Conservation (phyloP, 2,329 filamentous ascomycete genomes). For the Fusarium drepaniforme region DNA sequence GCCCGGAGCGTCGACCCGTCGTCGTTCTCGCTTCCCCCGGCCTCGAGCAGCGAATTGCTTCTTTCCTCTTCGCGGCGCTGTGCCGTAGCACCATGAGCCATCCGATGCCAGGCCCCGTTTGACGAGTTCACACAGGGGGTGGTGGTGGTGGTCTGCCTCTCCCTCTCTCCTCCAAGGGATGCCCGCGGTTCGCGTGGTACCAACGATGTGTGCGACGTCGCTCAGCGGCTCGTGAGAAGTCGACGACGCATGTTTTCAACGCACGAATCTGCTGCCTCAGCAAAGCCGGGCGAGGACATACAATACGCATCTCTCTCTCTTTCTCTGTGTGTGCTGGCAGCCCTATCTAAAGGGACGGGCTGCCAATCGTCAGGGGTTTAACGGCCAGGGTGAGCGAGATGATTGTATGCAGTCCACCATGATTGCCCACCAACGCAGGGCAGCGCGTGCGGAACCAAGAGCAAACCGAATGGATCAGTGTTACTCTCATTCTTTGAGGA, state of each 20-base stretch:
- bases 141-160: background rate
- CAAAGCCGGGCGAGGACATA: constrained; percentile 10
- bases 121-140: constrained; percentile 3
- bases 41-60: constrained; percentile 41
- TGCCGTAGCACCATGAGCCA: constrained; percentile 31
- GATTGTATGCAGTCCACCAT: constrained; percentile 23
- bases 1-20: constrained; percentile 35
- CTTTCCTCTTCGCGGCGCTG: constrained; percentile 19
- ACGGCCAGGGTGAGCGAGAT: constrained; percentile 42
- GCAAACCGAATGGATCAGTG: constrained; percentile 12
- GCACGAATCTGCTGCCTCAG: background rate
- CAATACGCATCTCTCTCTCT: constrained; percentile 3
- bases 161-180: constrained; percentile 1
- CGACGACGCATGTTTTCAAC: constrained; percentile 7
- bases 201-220: constrained; percentile 34
- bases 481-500: constrained; percentile 16
- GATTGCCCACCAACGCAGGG: constrained; percentile 16
- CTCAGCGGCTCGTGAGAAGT: constrained; percentile 37
- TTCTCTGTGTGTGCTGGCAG: constrained; percentile 15
- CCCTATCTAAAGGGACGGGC: constrained; percentile 33
- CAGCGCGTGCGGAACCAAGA: background rate
- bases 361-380: constrained; percentile 17
- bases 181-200: constrained; percentile 12
- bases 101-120: constrained; percentile 21
- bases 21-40: constrained; percentile 41